Evolutionary conservation across 306 rosid genomes (phyloP), one percentile per base, ranked within the genome.

Genomic region (Lathyrus aphaca): DNA sequence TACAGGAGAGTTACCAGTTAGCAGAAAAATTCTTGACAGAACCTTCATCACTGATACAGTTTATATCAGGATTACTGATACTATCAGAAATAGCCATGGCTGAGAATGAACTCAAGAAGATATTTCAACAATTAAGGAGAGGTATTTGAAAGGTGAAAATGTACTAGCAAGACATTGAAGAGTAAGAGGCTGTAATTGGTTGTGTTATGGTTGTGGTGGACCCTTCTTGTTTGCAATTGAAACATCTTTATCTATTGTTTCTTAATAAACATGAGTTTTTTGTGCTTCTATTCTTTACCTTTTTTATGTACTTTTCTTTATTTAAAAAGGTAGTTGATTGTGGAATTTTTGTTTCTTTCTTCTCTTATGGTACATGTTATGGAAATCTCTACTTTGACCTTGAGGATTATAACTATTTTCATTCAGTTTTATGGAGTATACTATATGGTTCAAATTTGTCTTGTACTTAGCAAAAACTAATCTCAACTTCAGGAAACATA

Each of bases 161-260:
- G 27, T 35, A 37, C 19, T 44, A 35, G 50, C 1, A 37, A 50
- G 8, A 6, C 18, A 39, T 38, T 5, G 8, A 71, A 46, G 68
- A 17, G n/a, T 30, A 71, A 56, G 82, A 72, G 77, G 74, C 21
- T 56, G 12, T 42, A 11, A 71, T 77, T 71, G 46, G 62, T 71
- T 23, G 21, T 11, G 18, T 44, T 71, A 5, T 51, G 14, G 30
- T 51, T 27, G 82, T 53, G 32, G 59, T 53, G 59, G 82, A 73
- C 39, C 82, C 74, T 56, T 23, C 11, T 27, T 5, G 11, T 17
- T 14, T 30, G 32, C 64, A 58, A 49, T 43, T 42, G 11, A 32
- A 53, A 39, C 11, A 30, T 35, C 14, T 43, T 40, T 48, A 32
- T 23, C 21, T 16, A 8, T 66, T 65, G 11, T 21, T 53, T 8